phyloP scores from a whole-genome alignment of 2,329 filamentous ascomycete genomes.

The Fusarium tanahbumbuense region DNA sequence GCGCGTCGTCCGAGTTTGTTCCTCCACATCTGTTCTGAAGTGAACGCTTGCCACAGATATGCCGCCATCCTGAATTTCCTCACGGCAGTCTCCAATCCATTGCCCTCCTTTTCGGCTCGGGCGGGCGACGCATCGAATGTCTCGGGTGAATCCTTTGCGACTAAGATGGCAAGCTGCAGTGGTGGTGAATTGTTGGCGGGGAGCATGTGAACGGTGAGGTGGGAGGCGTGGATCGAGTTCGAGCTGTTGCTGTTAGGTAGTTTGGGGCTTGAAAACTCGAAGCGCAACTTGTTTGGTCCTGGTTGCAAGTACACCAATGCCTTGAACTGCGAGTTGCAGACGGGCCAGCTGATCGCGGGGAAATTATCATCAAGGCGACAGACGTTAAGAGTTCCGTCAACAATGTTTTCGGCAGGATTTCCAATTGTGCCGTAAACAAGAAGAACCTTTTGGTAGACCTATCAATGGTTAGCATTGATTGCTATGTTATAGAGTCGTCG shows the following conservation, averaged over 20 bases:
- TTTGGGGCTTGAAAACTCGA: conserved; percentile 89
- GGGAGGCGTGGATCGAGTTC: conserved; percentile 80
- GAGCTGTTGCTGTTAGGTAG: conserved; percentile 75
- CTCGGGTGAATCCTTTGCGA: conserved; percentile 87
- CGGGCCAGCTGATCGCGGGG: conserved; percentile 86
- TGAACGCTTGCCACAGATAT: conserved; percentile 97
- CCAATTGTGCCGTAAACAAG: conserved; percentile 85
- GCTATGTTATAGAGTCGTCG: conserved; percentile 1
- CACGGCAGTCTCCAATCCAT: conserved; percentile 81
- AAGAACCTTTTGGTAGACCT: conserved; percentile 94
- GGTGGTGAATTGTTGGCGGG: conserved; percentile 83
- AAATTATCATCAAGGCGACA: conserved; percentile 87
- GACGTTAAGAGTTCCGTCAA: conserved; percentile 84
- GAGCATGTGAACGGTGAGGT: conserved; percentile 87
- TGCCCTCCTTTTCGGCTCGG: conserved; percentile 81
- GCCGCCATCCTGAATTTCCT: conserved; percentile 95
- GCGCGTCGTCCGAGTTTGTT: conserved; percentile 86
- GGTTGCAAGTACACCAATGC: conserved; percentile 89
- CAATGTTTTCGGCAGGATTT: conserved; percentile 71
- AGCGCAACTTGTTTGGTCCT: conserved; percentile 86
- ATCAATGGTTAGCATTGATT: conserved; percentile 41
- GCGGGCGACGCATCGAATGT: conserved; percentile 87
- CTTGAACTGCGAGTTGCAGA: conserved; percentile 91
- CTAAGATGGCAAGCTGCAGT: conserved; percentile 86
- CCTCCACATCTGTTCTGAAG: conserved; percentile 94